Evolutionary conservation across 768 basidiomycete genomes (phyloP).

Genomic region (Suillus cothurnatus): DNA sequence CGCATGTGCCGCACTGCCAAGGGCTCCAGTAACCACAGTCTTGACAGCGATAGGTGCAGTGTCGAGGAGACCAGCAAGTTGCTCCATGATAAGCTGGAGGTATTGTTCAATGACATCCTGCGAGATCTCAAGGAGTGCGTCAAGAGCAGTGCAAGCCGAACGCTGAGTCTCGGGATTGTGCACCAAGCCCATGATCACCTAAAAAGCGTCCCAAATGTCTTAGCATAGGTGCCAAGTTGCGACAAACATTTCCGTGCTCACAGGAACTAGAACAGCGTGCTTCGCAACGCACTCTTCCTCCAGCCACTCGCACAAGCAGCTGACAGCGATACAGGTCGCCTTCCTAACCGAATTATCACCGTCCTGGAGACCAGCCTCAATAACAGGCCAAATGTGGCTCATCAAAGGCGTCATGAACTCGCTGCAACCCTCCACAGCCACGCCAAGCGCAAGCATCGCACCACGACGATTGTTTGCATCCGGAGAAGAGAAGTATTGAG

Average conservation of each 20-base stretch:
- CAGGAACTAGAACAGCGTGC: slow-evolving; percentile 85
- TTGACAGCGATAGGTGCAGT: slow-evolving; percentile 87
- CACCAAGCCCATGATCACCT: slow-evolving; percentile 92
- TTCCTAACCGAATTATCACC: slow-evolving; percentile 84
- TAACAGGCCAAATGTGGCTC: slow-evolving; percentile 88
- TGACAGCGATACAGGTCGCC: slow-evolving; percentile 94
- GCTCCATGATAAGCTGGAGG: slow-evolving; percentile 92
- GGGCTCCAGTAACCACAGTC: slow-evolving; percentile 94
- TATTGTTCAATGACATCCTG: slow-evolving; percentile 90
- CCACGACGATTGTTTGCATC: slow-evolving; percentile 84
- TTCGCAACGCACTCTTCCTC: slow-evolving; percentile 88
- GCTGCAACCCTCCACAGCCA: slow-evolving; percentile 95
- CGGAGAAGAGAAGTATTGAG: slow-evolving; percentile 80
- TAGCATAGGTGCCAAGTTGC: background rate
- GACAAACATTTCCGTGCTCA: slow-evolving; percentile 35
- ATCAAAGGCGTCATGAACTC: slow-evolving; percentile 97
- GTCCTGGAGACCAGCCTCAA: slow-evolving; percentile 88
- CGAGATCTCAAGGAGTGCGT: slow-evolving; percentile 93
- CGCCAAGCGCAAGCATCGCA: slow-evolving; percentile 93
- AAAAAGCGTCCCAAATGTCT: slow-evolving; percentile 3
- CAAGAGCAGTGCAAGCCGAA: slow-evolving; percentile 94
- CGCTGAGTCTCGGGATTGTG: slow-evolving; percentile 86
- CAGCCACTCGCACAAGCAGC: slow-evolving; percentile 96
- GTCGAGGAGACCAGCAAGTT: slow-evolving; percentile 83
- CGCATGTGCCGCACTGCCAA: slow-evolving; percentile 97